Percentiles rank a stretch among this genome's conserved stretches.
Conservation (phyloP, 805 yeast genomes). For the Yarrowia keelungensis region DNA sequence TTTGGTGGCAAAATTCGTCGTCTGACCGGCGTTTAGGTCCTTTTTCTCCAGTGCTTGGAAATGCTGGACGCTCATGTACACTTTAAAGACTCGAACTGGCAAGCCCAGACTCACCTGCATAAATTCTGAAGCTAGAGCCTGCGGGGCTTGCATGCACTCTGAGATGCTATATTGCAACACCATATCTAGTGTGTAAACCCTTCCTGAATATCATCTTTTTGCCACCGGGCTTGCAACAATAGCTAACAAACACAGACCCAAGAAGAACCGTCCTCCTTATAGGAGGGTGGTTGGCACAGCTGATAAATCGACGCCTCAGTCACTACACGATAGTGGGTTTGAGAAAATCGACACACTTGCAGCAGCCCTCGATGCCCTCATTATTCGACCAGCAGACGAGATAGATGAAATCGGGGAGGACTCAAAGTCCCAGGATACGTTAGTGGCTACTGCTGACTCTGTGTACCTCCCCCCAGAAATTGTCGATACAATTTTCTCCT, state of each 20-base stretch:
- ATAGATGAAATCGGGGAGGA: constrained; percentile 34
- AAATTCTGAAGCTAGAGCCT: constrained; percentile 10
- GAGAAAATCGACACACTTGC: constrained; percentile 34
- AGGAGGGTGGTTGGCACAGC: constrained; percentile 65
- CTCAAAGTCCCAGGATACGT: constrained; percentile 50
- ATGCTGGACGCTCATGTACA: not conserved
- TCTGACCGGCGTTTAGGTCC: too few species aligned
- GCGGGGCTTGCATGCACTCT: constrained; percentile 31
- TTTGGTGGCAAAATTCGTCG: too few species aligned
- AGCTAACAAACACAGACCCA: constrained; percentile 89
- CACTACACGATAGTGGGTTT: constrained; percentile 36
- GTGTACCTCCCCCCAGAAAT: constrained; percentile 59
- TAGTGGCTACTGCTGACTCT: constrained; percentile 49
- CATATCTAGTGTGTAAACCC: constrained; percentile 20
- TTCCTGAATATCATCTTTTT: constrained; percentile 25
- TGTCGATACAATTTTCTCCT: constrained; percentile 52
- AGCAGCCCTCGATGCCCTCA: constrained; percentile 34
- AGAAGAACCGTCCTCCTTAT: constrained; percentile 81
- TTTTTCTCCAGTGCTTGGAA: not conserved
- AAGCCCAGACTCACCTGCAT: constrained; percentile 29
- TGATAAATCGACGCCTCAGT: constrained; percentile 39
- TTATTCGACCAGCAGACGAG: constrained; percentile 33
- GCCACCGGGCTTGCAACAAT: constrained; percentile 51
- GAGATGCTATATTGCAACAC: constrained; percentile 19
- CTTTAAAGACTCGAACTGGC: constrained; percentile 16